phyloP scores from a whole-genome alignment of 2,329 filamentous ascomycete species.

The Microdochium trichocladiopsis region DNA sequence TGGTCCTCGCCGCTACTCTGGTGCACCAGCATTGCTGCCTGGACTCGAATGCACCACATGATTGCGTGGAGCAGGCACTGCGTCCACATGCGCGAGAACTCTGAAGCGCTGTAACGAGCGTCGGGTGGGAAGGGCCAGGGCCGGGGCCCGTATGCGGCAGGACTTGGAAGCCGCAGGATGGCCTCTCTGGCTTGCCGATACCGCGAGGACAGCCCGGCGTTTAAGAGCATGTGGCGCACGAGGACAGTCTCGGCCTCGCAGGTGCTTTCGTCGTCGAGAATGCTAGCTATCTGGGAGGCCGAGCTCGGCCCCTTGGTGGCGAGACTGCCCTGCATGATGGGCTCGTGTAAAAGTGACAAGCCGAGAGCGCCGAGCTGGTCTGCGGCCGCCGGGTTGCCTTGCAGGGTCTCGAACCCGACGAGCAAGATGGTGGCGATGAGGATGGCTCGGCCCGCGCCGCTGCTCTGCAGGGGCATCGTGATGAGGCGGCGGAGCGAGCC shows the following conservation, averaged over 20 bases:
- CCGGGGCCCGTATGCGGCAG: background rate
- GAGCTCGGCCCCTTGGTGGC: background rate
- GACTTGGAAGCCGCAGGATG: background rate
- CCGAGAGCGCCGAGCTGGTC: background rate
- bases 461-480: background rate
- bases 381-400: background rate
- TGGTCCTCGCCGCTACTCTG: no score
- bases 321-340: background rate
- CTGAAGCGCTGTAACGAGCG: no score
- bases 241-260: background rate
- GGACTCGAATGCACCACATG: no score
- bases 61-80: no score
- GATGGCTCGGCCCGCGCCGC: background rate
- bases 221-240: background rate
- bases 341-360: background rate
- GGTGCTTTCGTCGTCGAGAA: background rate
- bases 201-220: background rate
- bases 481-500: background rate
- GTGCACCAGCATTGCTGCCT: no score
- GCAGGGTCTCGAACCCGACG: background rate
- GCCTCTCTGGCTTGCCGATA: background rate
- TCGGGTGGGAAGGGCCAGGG: background rate
- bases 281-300: background rate
- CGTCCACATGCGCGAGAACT: no score
- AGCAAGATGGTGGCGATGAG: background rate